Conservation (phyloP, 371 early-diverging fungal genomes). For the Blakeslea trispora region DNA sequence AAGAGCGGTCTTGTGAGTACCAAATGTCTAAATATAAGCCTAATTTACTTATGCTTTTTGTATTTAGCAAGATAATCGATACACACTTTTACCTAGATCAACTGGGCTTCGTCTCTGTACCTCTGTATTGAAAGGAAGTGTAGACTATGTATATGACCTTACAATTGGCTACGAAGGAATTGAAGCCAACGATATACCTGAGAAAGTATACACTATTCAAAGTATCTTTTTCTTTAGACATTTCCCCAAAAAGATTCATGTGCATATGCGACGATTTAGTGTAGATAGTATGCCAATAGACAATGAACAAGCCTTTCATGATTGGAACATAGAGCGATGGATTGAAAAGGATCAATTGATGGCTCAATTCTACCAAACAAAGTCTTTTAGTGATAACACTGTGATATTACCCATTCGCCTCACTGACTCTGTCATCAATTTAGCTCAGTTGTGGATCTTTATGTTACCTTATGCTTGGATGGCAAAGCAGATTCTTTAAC, state of each 20-base stretch:
- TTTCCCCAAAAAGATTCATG: slow-evolving; percentile 73
- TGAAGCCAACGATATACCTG: slow-evolving; percentile 65
- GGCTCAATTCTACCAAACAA: slow-evolving; percentile 69
- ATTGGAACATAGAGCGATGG: slow-evolving; percentile 81
- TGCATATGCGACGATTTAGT: slow-evolving; percentile 70
- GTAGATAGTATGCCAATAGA: slow-evolving; percentile 54
- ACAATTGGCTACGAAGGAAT: slow-evolving; percentile 88
- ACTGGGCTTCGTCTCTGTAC: slow-evolving; percentile 74
- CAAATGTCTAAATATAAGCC: no score
- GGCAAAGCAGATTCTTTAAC: slow-evolving; percentile 9
- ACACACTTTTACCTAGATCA: slow-evolving; percentile 77
- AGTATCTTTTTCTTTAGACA: slow-evolving; percentile 66
- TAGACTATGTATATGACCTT: slow-evolving; percentile 78
- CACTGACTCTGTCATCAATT: slow-evolving; percentile 27
- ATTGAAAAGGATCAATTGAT: slow-evolving; percentile 85
- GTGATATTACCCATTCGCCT: slow-evolving; percentile 28
- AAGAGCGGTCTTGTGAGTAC: slow-evolving; percentile 26
- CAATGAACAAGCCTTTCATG: slow-evolving; percentile 61
- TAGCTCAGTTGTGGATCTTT: slow-evolving; percentile 33
- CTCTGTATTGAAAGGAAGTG: slow-evolving; percentile 57
- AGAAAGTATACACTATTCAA: slow-evolving; percentile 70
- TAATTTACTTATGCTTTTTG: no score
- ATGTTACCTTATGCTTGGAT: slow-evolving; percentile 34
- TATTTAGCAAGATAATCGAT: slow-evolving; percentile 46
- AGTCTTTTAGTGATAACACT: slow-evolving; percentile 13